phyloP scores from a whole-genome alignment of 805 yeast genomes.

The Metahyphopichia silvanorum region DNA sequence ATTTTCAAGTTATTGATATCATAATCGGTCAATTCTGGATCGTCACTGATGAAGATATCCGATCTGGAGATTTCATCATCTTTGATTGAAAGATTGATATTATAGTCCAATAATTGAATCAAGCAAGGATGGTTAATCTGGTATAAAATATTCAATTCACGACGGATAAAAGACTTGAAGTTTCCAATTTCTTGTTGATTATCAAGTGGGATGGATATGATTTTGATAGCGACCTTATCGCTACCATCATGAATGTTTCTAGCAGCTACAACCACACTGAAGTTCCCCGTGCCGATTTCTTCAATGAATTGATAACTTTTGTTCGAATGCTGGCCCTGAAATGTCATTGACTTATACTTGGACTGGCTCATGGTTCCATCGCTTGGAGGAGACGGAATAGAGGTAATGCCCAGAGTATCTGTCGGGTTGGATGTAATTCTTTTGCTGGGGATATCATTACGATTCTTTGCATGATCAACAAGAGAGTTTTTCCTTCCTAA shows the following conservation, averaged over 20 bases:
- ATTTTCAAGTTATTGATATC: constrained; percentile 10
- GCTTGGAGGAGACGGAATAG: constrained; percentile 7
- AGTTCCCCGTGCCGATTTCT: constrained; percentile 63
- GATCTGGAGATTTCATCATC: constrained; percentile 17
- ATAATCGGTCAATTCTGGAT: constrained; percentile 3
- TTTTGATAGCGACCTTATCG: constrained; percentile 65
- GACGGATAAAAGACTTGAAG: constrained; percentile 35
- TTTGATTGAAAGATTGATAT: constrained; percentile 25
- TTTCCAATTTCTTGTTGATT: constrained; percentile 19
- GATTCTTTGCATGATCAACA: constrained; percentile 8
- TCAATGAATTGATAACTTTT: constrained; percentile 10
- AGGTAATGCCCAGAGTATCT: constrained; percentile 3
- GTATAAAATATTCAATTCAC: constrained; percentile 70
- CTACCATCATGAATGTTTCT: constrained; percentile 16
- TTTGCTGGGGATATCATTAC: constrained; percentile 7
- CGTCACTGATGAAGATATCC: constrained; percentile 4
- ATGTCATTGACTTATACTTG: constrained; percentile 5
- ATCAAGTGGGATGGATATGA: constrained; percentile 40
- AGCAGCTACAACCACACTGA: constrained; percentile 61
- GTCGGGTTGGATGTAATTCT: constrained; percentile 25
- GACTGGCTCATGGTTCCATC: constrained; percentile 2
- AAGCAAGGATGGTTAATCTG: constrained; percentile 65
- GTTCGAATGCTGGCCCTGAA: constrained; percentile 5
- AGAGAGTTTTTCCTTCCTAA: constrained; percentile 16
- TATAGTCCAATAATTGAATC: constrained; percentile 55